Evolutionary conservation across 2,329 filamentous ascomycete genomes (phyloP).

Genomic region (Drechslerella coelobrocha): DNA sequence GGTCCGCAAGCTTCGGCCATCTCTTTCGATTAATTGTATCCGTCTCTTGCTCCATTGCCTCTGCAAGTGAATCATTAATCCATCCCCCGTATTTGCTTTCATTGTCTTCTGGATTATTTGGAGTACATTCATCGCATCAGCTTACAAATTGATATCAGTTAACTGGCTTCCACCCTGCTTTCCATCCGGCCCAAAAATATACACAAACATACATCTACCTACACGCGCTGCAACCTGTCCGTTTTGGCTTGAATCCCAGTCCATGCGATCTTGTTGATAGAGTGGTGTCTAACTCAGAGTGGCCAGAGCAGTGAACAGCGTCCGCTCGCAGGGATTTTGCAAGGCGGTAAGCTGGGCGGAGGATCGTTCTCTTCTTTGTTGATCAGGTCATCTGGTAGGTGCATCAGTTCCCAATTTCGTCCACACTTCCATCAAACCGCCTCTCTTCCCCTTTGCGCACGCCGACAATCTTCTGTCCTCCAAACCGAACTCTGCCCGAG

Average conservation of each 20-base stretch:
- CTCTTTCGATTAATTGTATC: too few species aligned
- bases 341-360: slow-evolving; percentile 3
- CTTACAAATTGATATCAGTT: slow-evolving; percentile 9
- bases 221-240: neutral
- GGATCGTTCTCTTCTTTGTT: slow-evolving; percentile 12
- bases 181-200: neutral
- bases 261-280: neutral
- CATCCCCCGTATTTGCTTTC: too few species aligned
- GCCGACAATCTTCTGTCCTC: neutral
- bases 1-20: too few species aligned
- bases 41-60: too few species aligned
- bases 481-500: neutral
- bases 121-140: neutral
- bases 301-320: slow-evolving; percentile 1
- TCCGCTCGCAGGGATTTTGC: slow-evolving; percentile 3
- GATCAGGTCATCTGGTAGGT: slow-evolving; percentile 42
- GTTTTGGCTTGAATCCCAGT: neutral
- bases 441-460: neutral
- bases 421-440: neutral
- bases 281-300: neutral
- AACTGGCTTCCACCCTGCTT: neutral
- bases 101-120: neutral
- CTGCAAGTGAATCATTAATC: too few species aligned
- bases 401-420: neutral
- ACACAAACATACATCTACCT: neutral